Base-by-base conservation (phyloP, 2,329 filamentous ascomycete genomes). In the Escovopsis sp. region DNA sequence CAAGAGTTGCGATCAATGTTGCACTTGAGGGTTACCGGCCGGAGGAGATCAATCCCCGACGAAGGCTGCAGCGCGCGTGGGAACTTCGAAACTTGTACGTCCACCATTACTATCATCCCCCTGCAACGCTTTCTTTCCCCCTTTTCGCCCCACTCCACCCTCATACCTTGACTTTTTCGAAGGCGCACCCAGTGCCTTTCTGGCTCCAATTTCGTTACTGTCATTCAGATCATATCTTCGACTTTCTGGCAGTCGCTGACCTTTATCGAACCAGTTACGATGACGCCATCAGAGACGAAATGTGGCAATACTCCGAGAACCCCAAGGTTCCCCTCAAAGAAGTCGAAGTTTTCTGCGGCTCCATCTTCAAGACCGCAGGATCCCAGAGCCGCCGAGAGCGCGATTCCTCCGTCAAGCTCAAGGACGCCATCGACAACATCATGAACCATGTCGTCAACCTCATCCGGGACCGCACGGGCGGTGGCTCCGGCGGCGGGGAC, bases 341-440 rank as follows among this genome's bases (percentile, higher is more conserved):
- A 49, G 55, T 71, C 0, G 72, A 76, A 44, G 68, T 71, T 0
- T 74, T 74, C 41, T 71, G 70, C 20, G 72, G 72, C 8, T 65
- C 62, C n/a, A 66, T 76, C n/a, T 54, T 73, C 34, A 74, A 70
- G 53, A 69, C 65, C 45, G 57, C 53, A 0, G 71, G 71, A 0
- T 48, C 58, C 0, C 71, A 72, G 53, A 71, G 65, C 0, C 57
- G 58, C 9, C 65, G 68, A 2, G 69, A 75, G 47, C 64, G 70
- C 3, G 71, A 76, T 37, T 59, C 61, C 2, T 74, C 71, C 2
- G 56, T 64, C 37, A 68, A 68, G 48, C 60, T 76, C 15, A 67
- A 65, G 41, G 70, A 72, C 12, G 68, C 69, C 38, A 72, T 68
- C 38, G 66, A 71, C 35, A 60, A 64, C 8, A 61, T 70, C 35